Evolutionary conservation across 2,329 filamentous ascomycete genomes (phyloP), one percentile per base, ranked within the genome.

Genomic region (Aspergillus pseudotamarii): DNA sequence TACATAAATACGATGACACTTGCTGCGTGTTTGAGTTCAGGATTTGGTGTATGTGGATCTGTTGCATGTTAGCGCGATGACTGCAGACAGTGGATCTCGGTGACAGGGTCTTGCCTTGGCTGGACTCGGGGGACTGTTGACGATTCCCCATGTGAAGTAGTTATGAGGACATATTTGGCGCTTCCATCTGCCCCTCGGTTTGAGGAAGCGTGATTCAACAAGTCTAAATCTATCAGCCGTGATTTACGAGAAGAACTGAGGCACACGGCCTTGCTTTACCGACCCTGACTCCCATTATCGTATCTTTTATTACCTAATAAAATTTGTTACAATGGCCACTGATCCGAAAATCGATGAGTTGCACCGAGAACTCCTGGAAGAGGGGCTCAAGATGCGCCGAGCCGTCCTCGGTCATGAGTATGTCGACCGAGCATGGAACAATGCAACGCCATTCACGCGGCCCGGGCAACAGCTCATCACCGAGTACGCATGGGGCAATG

Each of bases 381-480:
- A 61, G 30, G 59, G 59, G 8, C 54, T 61, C 6, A 46, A 56
- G 26, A 57, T 64, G 51, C 65, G 65, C 14, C 61, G 64, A 6
- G 63, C 30, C 1, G 62, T 68, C n/a, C 55, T 64, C 8, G 61
- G 66, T 3, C 50, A 64, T n/a, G n/a, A 43, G 43, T 68, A 68
- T 50, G 66, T 68, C 2, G 41, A 65, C 54, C 61, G 65, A 2
- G 65, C 68, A 3, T 61, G 72, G 12, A 61, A 63, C 6, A 67
- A 69, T n/a, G 71, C 62, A 28, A 66, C 62, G 32, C 67, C 71
- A 12, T 73, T 72, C 60, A 64, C 68, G 5, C 67, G 68, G 1
- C 62, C 69, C 6, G 64, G 62, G 34, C 69, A 73, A 36, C 69
- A 71, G 50, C 64, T 72, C 19, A 63, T 62, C 6, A 65, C 66